Conservation (phyloP, 2,329 filamentous ascomycete genomes). For the Elsinoe perseae region DNA sequence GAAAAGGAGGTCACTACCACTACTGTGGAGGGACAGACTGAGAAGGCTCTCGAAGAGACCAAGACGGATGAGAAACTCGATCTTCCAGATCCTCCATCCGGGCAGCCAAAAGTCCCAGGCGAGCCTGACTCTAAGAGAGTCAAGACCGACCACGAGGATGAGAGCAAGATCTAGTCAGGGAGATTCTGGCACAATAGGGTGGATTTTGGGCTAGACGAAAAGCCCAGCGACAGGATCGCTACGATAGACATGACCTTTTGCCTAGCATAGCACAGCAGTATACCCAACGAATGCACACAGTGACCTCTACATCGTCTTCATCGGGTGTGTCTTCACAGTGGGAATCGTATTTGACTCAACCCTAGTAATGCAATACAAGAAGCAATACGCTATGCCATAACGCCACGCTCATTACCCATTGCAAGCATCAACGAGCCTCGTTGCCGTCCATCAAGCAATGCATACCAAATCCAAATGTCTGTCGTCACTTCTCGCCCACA, state of each 20-base stretch:
- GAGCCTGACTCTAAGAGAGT: slow-evolving; percentile 42
- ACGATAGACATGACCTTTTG: neutral
- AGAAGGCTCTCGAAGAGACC: slow-evolving; percentile 23
- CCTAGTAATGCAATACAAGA: too few species aligned
- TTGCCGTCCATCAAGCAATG: too few species aligned
- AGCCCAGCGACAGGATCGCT: neutral
- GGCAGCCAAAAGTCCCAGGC: slow-evolving; percentile 38
- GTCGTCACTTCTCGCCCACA: slow-evolving; percentile 19
- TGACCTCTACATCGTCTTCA: neutral
- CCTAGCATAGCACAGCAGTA: neutral
- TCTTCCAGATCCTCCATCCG: slow-evolving; percentile 43
- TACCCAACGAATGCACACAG: neutral
- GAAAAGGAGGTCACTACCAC: neutral
- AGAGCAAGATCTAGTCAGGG: neutral
- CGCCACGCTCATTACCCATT: neutral
- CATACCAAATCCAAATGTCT: neutral
- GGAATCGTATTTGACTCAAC: too few species aligned
- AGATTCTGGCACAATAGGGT: neutral
- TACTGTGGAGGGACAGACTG: neutral
- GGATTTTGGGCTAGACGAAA: neutral
- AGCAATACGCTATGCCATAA: neutral
- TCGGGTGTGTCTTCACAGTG: too few species aligned
- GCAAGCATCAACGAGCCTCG: too few species aligned
- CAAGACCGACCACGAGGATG: slow-evolving; percentile 27
- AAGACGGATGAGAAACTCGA: slow-evolving; percentile 32